These are phyloP conservation scores for Cyclotella kingstonii DNA, from an alignment of 108 stramenopile species.

Conservation along the genomic window DNA sequence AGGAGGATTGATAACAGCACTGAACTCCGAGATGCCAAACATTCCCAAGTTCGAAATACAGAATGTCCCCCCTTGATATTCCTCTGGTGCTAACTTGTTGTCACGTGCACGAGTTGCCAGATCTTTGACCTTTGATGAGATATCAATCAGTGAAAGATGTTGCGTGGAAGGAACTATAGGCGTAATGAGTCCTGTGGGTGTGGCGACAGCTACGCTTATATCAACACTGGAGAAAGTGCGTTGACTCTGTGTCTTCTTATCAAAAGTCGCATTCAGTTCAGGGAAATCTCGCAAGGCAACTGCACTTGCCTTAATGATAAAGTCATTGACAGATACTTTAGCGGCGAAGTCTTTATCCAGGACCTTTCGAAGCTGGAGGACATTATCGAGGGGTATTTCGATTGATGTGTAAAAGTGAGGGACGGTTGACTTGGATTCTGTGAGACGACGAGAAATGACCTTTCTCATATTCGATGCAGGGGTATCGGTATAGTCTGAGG, in stretches of 20 bases:
- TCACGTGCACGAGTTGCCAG: constrained; percentile 78
- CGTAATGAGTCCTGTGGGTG: constrained; percentile 92
- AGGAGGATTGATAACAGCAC: constrained; percentile 98
- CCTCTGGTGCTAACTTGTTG: constrained; percentile 90
- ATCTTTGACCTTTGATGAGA: constrained; percentile 84
- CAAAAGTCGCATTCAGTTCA: constrained; percentile 81
- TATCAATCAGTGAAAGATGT: constrained; percentile 77
- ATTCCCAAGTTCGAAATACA: constrained; percentile 97
- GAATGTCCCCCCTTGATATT: constrained; percentile 98
- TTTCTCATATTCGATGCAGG: constrained; percentile 83
- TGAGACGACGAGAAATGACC: constrained; percentile 93
- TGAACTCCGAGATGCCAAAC: constrained; percentile 97
- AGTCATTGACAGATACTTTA: constrained; percentile 94
- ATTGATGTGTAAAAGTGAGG: constrained; percentile 96
- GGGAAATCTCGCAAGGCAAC: constrained; percentile 96
- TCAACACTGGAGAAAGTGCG: constrained; percentile 81
- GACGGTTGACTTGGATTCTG: constrained; percentile 93
- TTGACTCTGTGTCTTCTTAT: constrained; percentile 42
- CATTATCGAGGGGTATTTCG: constrained; percentile 85
- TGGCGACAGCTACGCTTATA: constrained; percentile 98
- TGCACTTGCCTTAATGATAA: constrained; percentile 96
- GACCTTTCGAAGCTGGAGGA: constrained; percentile 78
- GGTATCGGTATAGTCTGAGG: constrained; percentile 39
- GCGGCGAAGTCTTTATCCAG: constrained; percentile 74
- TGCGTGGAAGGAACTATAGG: constrained; percentile 90